phyloP scores from a whole-genome alignment of 2,329 filamentous ascomycete species.

The Aulographum hederae region DNA sequence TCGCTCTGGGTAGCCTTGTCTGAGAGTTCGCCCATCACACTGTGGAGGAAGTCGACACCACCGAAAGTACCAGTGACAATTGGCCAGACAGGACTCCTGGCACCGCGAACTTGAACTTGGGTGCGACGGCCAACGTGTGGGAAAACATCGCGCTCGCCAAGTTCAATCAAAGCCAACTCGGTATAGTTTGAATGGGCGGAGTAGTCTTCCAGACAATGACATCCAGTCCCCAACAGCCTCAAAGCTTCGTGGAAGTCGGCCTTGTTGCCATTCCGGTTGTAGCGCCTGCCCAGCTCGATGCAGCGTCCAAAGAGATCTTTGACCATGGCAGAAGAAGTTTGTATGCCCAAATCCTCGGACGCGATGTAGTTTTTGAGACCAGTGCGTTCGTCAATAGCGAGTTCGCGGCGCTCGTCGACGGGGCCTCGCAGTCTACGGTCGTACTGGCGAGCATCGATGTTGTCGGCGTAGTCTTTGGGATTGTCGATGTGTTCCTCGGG shows the following conservation, averaged over 20 bases:
- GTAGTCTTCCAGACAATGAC: slow-evolving; percentile 87
- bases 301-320: slow-evolving; percentile 53
- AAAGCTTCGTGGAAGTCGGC: slow-evolving; percentile 77
- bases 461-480: slow-evolving; percentile 73
- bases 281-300: slow-evolving; percentile 65
- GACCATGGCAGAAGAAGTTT: slow-evolving; percentile 64
- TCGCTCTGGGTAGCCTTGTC: slow-evolving; percentile 88
- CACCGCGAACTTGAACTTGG: slow-evolving; percentile 50
- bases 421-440: slow-evolving; percentile 66
- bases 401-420: slow-evolving; percentile 59
- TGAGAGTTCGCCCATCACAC: slow-evolving; percentile 59
- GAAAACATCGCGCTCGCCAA: slow-evolving; percentile 67
- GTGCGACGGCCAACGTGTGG: slow-evolving; percentile 69
- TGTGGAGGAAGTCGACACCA: slow-evolving; percentile 85
- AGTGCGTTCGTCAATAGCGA: slow-evolving; percentile 50
- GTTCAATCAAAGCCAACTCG: slow-evolving; percentile 72
- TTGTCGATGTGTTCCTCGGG: slow-evolving; percentile 73
- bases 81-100: slow-evolving; percentile 51
- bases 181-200: slow-evolving; percentile 88
- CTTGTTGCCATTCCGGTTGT: slow-evolving; percentile 45
- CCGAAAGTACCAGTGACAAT: slow-evolving; percentile 85
- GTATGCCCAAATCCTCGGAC: slow-evolving; percentile 59
- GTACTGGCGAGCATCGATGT: slow-evolving; percentile 67
- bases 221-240: slow-evolving; percentile 67
- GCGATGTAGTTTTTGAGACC: slow-evolving; percentile 88